Evolutionary conservation across 306 rosid species (phyloP).

Genomic region (Cucurbita argyrosperma): DNA sequence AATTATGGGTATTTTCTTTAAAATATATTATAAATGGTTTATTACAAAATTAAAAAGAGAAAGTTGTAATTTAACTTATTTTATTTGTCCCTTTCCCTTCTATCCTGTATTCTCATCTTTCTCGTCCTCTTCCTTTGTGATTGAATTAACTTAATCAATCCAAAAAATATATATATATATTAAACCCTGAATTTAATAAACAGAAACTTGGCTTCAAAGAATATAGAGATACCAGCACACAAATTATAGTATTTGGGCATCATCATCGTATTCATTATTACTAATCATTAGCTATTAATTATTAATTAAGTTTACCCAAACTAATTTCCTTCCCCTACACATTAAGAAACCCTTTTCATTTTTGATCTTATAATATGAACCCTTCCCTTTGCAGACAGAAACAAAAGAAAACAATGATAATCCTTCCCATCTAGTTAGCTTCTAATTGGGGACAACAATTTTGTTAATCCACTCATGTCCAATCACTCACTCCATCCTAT

Average conservation of each 20-base stretch:
- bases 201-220: not conserved
- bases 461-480: not conserved
- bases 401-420: not conserved
- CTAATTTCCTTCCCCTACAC: not conserved
- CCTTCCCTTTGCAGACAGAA: not conserved
- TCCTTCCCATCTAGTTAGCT: not conserved
- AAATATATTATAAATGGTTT: too few species aligned
- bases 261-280: constrained; percentile 5
- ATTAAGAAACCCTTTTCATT: not conserved
- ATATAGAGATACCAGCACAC: constrained; percentile 12
- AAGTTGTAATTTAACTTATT: too few species aligned
- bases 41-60: too few species aligned
- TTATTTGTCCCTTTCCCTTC: not conserved
- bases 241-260: constrained; percentile 12
- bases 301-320: not conserved
- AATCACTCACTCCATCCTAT: not conserved
- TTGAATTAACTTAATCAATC: not conserved
- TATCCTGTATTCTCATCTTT: too few species aligned
- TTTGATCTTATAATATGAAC: not conserved
- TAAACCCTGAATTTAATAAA: too few species aligned
- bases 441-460: not conserved
- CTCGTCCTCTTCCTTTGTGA: not conserved
- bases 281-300: constrained; percentile 36
- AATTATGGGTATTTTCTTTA: too few species aligned
- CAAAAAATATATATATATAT: not conserved